Evolutionary conservation across 345 rosid species (phyloP).

Genomic region (Isatis tinctoria): DNA sequence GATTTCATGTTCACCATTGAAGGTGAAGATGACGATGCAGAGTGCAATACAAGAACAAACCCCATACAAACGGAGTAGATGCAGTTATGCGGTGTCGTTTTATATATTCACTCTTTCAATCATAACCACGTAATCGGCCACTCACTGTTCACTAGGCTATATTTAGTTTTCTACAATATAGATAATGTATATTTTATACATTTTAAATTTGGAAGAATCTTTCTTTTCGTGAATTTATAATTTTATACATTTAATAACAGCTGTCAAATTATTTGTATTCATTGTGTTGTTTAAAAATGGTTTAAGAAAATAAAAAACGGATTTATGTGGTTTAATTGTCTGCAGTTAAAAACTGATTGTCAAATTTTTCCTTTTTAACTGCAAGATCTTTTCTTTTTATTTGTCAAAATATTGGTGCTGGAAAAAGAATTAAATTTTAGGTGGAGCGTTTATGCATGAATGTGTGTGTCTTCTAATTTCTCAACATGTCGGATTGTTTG

Average conservation of each 20-base stretch:
- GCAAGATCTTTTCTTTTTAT: too few species aligned
- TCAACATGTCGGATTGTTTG: background rate
- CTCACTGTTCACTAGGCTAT: background rate
- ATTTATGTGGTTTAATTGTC: background rate
- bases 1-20: background rate
- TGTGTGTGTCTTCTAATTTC: background rate
- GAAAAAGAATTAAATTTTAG: background rate
- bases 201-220: background rate
- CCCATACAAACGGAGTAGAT: background rate
- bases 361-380: too few species aligned
- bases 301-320: background rate
- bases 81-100: background rate
- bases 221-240: background rate
- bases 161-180: background rate
- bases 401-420: background rate
- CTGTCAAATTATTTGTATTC: background rate
- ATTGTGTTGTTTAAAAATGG: background rate
- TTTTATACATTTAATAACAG: background rate
- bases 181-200: too few species aligned
- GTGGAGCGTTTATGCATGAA: background rate
- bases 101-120: background rate
- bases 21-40: background rate
- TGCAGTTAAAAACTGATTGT: background rate
- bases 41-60: background rate
- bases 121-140: background rate